These are phyloP conservation scores for Astragalus glycyphyllos DNA, from an alignment of 306 rosid genomes.

Conservation along the genomic window DNA sequence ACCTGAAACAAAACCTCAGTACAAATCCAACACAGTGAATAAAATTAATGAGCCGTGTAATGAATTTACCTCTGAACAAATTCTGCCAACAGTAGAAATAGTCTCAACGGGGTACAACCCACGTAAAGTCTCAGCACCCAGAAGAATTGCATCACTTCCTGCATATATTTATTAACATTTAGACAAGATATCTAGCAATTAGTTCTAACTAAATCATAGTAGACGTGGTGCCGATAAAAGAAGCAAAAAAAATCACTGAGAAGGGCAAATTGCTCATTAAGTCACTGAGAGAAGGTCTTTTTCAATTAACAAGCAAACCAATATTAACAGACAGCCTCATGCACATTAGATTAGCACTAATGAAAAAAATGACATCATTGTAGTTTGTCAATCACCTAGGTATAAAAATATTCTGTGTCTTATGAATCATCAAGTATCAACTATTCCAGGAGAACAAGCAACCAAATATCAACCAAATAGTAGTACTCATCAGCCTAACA, in stretches of 20 bases:
- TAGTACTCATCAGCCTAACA: constrained; percentile 21
- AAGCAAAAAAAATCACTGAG: constrained; percentile 31
- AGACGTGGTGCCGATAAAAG: neutral
- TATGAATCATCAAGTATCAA: constrained; percentile 13
- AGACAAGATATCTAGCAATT: constrained; percentile 17
- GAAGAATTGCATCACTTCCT: constrained; percentile 98
- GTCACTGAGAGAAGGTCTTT: constrained; percentile 5
- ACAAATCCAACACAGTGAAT: neutral
- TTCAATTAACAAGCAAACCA: constrained; percentile 5
- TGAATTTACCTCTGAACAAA: constrained; percentile 85
- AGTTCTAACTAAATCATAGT: constrained; percentile 33
- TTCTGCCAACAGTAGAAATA: constrained; percentile 89
- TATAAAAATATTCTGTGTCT: neutral
- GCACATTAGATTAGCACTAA: constrained; percentile 23
- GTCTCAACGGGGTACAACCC: constrained; percentile 95
- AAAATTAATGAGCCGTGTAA: constrained; percentile 23
- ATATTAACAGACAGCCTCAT: constrained; percentile 1
- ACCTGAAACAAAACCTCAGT: constrained; percentile 32
- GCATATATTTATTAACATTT: constrained; percentile 46
- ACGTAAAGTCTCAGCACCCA: constrained; percentile 99
- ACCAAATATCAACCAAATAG: no score
- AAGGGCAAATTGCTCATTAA: neutral
- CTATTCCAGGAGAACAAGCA: neutral
- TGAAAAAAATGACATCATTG: neutral
- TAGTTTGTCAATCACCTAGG: neutral